phyloP scores from a whole-genome alignment of 768 basidiomycete genomes.

The Tephrocybe sp. region DNA sequence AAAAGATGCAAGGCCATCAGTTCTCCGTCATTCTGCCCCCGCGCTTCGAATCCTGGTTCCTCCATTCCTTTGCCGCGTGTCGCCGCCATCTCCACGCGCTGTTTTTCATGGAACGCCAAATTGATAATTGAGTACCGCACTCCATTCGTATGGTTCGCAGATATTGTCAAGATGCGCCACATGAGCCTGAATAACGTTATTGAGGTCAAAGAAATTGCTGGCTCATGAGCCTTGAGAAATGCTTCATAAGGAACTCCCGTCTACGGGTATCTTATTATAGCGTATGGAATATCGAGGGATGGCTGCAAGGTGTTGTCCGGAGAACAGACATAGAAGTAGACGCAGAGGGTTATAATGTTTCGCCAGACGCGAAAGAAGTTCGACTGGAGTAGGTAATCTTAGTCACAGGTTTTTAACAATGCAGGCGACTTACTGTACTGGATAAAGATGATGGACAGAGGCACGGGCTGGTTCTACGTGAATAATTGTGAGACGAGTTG shows the following conservation, averaged over 20 bases:
- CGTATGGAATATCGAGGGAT: constrained; percentile 43
- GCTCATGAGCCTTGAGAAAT: not conserved
- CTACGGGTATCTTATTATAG: constrained; percentile 25
- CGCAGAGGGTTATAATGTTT: constrained; percentile 60
- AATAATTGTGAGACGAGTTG: not conserved
- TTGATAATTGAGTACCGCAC: not conserved
- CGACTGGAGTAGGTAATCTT: constrained; percentile 31
- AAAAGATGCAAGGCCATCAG: constrained; percentile 1
- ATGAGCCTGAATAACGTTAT: no score
- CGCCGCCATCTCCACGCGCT: constrained; percentile 1
- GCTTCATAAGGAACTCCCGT: not conserved
- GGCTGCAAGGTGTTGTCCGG: constrained; percentile 46
- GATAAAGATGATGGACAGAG: constrained; percentile 49
- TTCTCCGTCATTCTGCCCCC: not conserved
- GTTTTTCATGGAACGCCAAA: constrained; percentile 1
- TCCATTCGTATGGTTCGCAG: not conserved
- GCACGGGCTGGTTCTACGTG: constrained; percentile 49
- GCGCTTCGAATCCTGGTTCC: not conserved
- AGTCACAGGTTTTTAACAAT: not conserved
- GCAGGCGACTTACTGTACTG: constrained; percentile 48
- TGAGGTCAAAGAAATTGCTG: no score
- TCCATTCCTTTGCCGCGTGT: not conserved
- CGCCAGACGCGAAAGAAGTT: constrained; percentile 47
- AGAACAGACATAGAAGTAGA: constrained; percentile 44
- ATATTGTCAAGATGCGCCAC: no score